phyloP scores from a whole-genome alignment of 2,329 filamentous ascomycete species.

The Cordyceps cicadae region DNA sequence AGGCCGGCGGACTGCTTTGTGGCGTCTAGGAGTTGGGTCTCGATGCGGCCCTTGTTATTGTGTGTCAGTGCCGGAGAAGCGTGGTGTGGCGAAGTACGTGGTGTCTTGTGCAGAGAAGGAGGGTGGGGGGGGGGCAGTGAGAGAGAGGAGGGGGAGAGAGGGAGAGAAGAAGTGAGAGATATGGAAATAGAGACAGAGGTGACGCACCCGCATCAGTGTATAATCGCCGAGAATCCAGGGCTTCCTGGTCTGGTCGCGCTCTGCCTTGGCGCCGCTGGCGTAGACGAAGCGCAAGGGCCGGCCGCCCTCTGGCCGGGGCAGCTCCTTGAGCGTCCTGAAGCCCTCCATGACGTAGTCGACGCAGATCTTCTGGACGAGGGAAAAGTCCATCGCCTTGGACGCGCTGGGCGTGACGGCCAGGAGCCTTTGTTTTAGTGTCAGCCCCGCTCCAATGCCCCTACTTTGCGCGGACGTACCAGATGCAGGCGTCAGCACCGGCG shows the following conservation, averaged over 20 bases:
- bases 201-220: conserved; percentile 36
- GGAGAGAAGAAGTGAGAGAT: not conserved
- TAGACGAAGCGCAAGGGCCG: conserved; percentile 40
- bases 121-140: too few species aligned
- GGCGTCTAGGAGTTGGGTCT: conserved; percentile 33
- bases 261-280: conserved; percentile 36
- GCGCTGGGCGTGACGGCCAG: conserved; percentile 35
- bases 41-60: conserved; percentile 35
- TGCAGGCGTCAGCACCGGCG: conserved; percentile 32
- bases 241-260: conserved; percentile 37
- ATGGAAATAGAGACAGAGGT: not conserved
- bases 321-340: conserved; percentile 27
- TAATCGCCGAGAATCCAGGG: conserved; percentile 34
- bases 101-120: too few species aligned
- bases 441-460: too few species aligned
- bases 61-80: not conserved
- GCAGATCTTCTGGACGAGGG: conserved; percentile 33
- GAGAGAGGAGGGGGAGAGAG: too few species aligned
- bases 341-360: conserved; percentile 25
- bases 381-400: conserved; percentile 21
- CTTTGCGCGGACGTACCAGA: conserved; percentile 25
- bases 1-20: conserved; percentile 29
- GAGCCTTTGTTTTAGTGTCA: conserved; percentile 20
- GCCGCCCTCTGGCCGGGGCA: conserved; percentile 14
- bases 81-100: not conserved